Percentiles rank a stretch among this genome's conserved stretches.
Conservation (phyloP, 2,329 filamentous ascomycete species). For the Ilyonectria sp. region DNA sequence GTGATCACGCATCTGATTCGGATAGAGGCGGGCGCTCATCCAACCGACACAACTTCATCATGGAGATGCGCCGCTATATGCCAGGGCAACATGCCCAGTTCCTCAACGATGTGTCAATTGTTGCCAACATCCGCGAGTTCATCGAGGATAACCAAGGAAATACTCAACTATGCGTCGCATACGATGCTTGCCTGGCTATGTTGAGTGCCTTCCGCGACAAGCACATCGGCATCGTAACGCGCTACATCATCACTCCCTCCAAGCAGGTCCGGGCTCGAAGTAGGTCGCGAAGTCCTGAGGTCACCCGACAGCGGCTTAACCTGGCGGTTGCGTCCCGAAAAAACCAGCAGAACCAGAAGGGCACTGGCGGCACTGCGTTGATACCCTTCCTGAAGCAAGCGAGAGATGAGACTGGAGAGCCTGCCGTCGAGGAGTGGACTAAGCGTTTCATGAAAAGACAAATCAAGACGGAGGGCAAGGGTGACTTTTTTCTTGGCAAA, state of each 20-base stretch:
- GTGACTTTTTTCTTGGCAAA: conserved; percentile 73
- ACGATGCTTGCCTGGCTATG: conserved; percentile 88
- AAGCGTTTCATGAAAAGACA: conserved; percentile 70
- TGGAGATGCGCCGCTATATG: conserved; percentile 98
- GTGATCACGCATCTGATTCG: conserved; percentile 59
- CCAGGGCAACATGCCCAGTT: conserved; percentile 93
- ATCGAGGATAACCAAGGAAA: conserved; percentile 76
- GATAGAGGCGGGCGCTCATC: conserved; percentile 62
- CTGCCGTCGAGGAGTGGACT: conserved; percentile 80
- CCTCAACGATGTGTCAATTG: conserved; percentile 81
- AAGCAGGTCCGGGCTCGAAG: conserved; percentile 79
- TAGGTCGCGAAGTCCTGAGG: conserved; percentile 71
- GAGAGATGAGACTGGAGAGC: conserved; percentile 94
- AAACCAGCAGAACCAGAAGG: conserved; percentile 76
- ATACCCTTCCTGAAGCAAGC: conserved; percentile 98
- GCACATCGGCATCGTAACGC: conserved; percentile 95
- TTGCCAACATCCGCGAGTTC: conserved; percentile 90
- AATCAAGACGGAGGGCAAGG: conserved; percentile 63
- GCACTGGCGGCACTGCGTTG: conserved; percentile 92
- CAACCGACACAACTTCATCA: conserved; percentile 84
- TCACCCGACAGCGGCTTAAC: conserved; percentile 68
- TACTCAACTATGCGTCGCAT: conserved; percentile 81
- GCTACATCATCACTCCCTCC: conserved; percentile 94
- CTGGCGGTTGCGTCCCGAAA: conserved; percentile 72
- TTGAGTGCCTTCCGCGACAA: conserved; percentile 84